Evolutionary conservation across 2,329 filamentous ascomycete genomes (phyloP), one percentile per base, ranked within the genome.

Genomic region (Periconia digitata): DNA sequence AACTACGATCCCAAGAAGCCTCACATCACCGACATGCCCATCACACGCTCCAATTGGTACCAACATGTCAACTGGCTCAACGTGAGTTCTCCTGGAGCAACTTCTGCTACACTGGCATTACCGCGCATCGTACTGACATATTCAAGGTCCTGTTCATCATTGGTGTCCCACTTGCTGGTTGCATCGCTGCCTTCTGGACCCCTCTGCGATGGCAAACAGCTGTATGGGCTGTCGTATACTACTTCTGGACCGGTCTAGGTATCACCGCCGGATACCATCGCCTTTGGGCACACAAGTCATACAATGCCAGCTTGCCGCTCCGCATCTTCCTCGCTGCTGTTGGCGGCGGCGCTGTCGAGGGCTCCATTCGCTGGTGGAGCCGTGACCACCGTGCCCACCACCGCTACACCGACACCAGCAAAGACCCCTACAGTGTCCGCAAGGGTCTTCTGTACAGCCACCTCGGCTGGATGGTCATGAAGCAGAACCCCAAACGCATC

Each of bases 1-100:
- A 76, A 75, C 43, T 80, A 81, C 66, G 77, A 82, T 61, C 77
- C 81, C 43, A 82, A 86, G 78, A 95, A 95, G 77, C 82, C 86
- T 64, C 90, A 95, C 74, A 95, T 95, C 72, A 85, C 90, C 60
- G 90, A 95, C 53, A 81, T 82, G 55, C 87, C 88, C 57, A 88
- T 95, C 58, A 95, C 90, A 53, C 81, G 80, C 74, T 74, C 79
- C 58, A 96, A 95, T 78, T 94, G 89, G 89, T 85, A 92, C 76
- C 86, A 92, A 76, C 91, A 96, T 70, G 82, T 96, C 79, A 91
- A 95, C 81, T 96, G 92, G 90, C 81, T 96, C 60, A 96, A 95
- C 73, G 85, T 89, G 62, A 81, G 66, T 43, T 24, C 43, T 4
- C 6, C 13, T 2, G 7, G 7, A 27, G 24, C 24, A n/a, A n/a